Conservation (phyloP, 2,329 filamentous ascomycete genomes). For the Fusarium xyrophilum region DNA sequence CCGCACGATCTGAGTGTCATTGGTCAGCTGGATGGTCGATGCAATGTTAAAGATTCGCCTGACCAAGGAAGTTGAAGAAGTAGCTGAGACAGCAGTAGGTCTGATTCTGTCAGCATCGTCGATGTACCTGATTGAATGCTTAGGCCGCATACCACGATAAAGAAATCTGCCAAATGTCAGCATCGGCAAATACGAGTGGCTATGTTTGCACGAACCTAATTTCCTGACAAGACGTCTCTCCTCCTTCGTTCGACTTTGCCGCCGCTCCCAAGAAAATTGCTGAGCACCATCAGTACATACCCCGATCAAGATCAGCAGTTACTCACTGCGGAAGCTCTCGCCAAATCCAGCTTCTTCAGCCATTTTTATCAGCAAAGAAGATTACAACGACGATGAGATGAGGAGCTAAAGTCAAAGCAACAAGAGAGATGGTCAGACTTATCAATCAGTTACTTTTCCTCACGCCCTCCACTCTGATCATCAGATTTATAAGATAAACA, state of each 20-base stretch:
- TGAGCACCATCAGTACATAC: background rate
- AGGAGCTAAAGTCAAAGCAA: background rate
- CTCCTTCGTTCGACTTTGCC: constrained; percentile 29
- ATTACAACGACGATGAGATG: background rate
- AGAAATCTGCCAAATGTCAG: constrained; percentile 39
- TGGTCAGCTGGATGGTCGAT: background rate
- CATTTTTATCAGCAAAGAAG: background rate
- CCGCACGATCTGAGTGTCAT: constrained; percentile 23
- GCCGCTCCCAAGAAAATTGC: constrained; percentile 17
- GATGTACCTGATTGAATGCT: rapidly evolving
- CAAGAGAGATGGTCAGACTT: background rate
- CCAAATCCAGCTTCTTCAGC: background rate
- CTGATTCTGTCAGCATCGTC: background rate
- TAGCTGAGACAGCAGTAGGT: constrained; percentile 47
- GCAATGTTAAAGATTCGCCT: rapidly evolving
- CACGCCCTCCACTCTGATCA: background rate
- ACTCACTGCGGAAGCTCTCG: background rate
- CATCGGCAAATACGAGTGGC: rapidly evolving
- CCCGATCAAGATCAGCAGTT: no score
- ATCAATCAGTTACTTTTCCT: background rate
- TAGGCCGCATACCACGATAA: constrained; percentile 38
- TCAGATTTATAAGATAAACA: constrained; percentile 18
- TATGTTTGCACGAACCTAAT: constrained; percentile 28
- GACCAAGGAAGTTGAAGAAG: constrained; percentile 51
- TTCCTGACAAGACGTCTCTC: constrained; percentile 43